Evolutionary conservation across 2,329 filamentous ascomycete genomes (phyloP).

Genomic region (Blumeriella jaapii): DNA sequence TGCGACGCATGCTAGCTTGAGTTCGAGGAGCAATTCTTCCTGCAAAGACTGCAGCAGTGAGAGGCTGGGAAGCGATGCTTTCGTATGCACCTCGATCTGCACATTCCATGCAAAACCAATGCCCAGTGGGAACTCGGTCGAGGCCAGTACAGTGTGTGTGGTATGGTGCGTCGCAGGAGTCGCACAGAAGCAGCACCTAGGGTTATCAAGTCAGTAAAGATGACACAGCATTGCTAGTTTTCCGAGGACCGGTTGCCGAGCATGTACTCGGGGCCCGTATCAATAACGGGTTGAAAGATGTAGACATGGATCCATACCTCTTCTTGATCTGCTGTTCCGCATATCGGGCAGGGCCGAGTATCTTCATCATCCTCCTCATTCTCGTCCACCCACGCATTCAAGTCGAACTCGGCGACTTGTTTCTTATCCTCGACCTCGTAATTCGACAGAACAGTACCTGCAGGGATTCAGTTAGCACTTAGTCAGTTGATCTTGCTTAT

Average conservation of each 20-base stretch:
- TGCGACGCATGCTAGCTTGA: slow-evolving; percentile 43
- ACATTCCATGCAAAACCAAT: slow-evolving; percentile 91
- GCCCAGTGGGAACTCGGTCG: slow-evolving; percentile 59
- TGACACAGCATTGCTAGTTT: too few species aligned
- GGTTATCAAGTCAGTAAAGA: neutral
- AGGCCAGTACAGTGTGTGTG: slow-evolving; percentile 88
- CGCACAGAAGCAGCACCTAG: slow-evolving; percentile 68
- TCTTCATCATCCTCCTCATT: slow-evolving; percentile 64
- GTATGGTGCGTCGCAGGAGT: slow-evolving; percentile 79
- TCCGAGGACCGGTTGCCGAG: too few species aligned
- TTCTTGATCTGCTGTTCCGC: slow-evolving; percentile 68
- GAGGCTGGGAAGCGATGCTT: slow-evolving; percentile 27
- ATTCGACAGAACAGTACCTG: slow-evolving; percentile 44
- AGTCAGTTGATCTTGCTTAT: neutral
- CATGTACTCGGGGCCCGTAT: too few species aligned
- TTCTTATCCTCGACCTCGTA: slow-evolving; percentile 69
- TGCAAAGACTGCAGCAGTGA: neutral
- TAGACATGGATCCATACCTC: slow-evolving; percentile 32
- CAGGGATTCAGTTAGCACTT: slow-evolving; percentile 12
- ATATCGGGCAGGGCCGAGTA: slow-evolving; percentile 69
- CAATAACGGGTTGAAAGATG: neutral
- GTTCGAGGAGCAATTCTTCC: slow-evolving; percentile 35
- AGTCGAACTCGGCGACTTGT: slow-evolving; percentile 82
- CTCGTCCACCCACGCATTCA: slow-evolving; percentile 61
- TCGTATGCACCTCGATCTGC: slow-evolving; percentile 33